Conservation (phyloP, 2,329 filamentous ascomycete species). For the Neofusicoccum sp. region DNA sequence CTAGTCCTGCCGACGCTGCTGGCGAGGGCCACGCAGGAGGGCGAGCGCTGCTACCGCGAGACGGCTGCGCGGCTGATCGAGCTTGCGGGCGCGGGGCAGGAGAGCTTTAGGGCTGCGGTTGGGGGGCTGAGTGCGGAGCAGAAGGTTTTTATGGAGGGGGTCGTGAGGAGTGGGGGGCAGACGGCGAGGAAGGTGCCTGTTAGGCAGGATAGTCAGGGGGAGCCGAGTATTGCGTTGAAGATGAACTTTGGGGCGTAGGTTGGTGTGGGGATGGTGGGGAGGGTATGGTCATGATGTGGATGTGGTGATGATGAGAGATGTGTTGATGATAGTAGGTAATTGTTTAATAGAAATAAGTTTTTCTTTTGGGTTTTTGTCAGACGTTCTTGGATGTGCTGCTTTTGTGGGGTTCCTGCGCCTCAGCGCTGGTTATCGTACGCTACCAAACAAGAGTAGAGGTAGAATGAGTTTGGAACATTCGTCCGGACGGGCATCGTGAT, state of each 20-base stretch:
- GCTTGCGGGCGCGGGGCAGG: constrained; percentile 74
- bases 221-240: constrained; percentile 87
- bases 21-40: constrained; percentile 67
- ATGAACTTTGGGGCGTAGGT: constrained; percentile 69
- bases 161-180: constrained; percentile 62
- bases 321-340: neutral
- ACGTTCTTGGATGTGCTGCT: no score
- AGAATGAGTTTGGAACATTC: no score
- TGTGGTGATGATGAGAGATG: neutral
- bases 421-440: no score
- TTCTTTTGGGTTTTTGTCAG: no score
- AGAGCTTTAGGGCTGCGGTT: constrained; percentile 74
- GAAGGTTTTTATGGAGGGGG: constrained; percentile 76
- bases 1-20: constrained; percentile 79
- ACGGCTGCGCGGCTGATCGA: constrained; percentile 78
- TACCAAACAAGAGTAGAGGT: no score
- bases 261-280: neutral
- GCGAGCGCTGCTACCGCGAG: constrained; percentile 63
- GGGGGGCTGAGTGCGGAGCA: constrained; percentile 70
- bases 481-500: no score
- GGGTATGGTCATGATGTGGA: neutral
- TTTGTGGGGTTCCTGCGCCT: no score
- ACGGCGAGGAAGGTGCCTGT: constrained; percentile 42
- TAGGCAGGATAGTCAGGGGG: constrained; percentile 56
- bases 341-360: no score